Base-by-base conservation (phyloP, 176 grass and related monocot species). In the Musa acuminata region DNA sequence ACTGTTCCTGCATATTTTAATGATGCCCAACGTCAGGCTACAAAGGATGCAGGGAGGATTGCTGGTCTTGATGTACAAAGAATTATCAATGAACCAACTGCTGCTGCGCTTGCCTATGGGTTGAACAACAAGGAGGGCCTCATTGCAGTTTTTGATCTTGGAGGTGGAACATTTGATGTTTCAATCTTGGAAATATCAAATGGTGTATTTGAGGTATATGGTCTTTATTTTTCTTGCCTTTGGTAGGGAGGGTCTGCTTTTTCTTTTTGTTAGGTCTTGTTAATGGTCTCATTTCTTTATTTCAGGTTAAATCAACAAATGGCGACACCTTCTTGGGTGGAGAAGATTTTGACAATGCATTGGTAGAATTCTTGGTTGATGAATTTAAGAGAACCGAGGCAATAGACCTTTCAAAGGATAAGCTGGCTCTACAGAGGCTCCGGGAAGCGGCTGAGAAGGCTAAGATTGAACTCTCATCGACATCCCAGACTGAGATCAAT, bases 271-370 rank as follows among this genome's bases (percentile, higher is more conserved):
- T 16, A 9, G 16, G 4, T 71, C 51, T 19, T 51, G 13, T 16
- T 19, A 51, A 49, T 2, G 1, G 1, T 51, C 6, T 17, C 49
- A 50, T 50, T 70, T 70, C 51, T 67, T 16, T 16, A 21, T 72
- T 77, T 24, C 71, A 92, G 89, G 89, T 92, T 49, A 92, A 92
- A 84, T 83, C 89, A 53, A 92, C 86, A 65, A 92, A 92, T 70
- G 89, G 89, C 65, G 89, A 92, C 71, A 92, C 89, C 59, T 92
- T 92, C 81, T 84, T 92, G 86, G 89, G 89, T 11, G 89, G 89
- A 49, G 89, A 92, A 81, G 89, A 92, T 84, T 92, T 92, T 80
- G 89, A 92, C 22, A 92, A 92, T 67, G 73, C 86, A 49, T 77
- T 92, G 2, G 67, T 92, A 6, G 89, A 92, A n/a, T 88, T 86